phyloP scores from a whole-genome alignment of 306 rosid species.

The Prunus davidiana region DNA sequence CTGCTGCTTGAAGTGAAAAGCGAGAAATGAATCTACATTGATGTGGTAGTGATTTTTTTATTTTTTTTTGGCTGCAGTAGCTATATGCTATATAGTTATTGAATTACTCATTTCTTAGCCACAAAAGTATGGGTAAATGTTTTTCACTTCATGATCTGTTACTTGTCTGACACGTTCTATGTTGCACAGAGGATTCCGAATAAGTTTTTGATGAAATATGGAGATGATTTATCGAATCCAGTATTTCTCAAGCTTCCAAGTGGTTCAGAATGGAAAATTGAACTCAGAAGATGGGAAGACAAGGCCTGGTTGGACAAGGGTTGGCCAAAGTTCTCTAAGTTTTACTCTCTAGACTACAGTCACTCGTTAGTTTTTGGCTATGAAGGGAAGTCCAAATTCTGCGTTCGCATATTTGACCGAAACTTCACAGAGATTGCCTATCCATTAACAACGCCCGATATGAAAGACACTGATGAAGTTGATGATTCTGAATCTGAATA shows the following conservation, averaged over 20 bases:
- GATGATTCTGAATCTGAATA: no score
- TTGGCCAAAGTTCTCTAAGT: conserved; percentile 21
- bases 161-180: background rate
- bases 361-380: conserved; percentile 12
- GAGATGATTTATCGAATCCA: conserved; percentile 9
- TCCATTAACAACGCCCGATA: conserved; percentile 8
- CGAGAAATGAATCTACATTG: no score
- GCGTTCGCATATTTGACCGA: conserved; percentile 19
- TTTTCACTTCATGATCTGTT: background rate
- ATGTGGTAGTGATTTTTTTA: no score
- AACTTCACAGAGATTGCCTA: conserved; percentile 22
- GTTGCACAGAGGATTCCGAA: conserved; percentile 23
- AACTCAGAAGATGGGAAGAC: background rate
- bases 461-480: no score
- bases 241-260: conserved; percentile 27
- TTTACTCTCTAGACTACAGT: background rate
- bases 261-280: conserved; percentile 27
- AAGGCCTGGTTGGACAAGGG: conserved; percentile 16
- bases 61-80: no score
- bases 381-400: conserved; percentile 22
- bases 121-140: background rate
- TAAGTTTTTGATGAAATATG: conserved; percentile 11
- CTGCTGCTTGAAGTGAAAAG: no score
- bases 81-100: no score
- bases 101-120: background rate